Evolutionary conservation across 2,329 filamentous ascomycete genomes (phyloP).

Genomic region (Cladophialophora carrionii): DNA sequence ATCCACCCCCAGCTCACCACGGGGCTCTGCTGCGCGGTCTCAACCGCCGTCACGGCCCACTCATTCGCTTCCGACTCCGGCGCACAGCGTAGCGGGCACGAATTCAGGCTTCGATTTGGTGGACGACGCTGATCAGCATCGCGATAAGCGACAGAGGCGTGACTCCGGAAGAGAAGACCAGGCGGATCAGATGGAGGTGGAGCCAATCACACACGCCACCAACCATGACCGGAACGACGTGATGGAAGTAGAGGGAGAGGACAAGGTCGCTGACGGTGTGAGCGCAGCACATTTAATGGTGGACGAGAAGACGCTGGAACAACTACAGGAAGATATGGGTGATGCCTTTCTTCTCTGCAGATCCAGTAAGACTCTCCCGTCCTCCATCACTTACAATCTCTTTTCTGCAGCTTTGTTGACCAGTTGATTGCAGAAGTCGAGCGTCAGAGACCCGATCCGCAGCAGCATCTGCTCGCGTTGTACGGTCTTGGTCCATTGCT

Average conservation of each 20-base stretch:
- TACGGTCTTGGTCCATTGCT: slow-evolving; percentile 62
- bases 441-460: slow-evolving; percentile 59
- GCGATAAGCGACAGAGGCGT: slow-evolving; percentile 36
- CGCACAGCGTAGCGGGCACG: slow-evolving; percentile 49
- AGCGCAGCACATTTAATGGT: slow-evolving; percentile 8
- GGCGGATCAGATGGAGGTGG: slow-evolving; percentile 33
- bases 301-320: slow-evolving; percentile 45
- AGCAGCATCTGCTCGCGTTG: slow-evolving; percentile 62
- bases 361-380: slow-evolving; percentile 55
- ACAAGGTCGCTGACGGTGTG: slow-evolving; percentile 7
- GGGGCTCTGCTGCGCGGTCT: slow-evolving; percentile 48
- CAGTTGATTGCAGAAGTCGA: slow-evolving; percentile 48
- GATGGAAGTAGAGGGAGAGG: slow-evolving; percentile 22
- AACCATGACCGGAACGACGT: slow-evolving; percentile 37
- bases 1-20: slow-evolving; percentile 49
- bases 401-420: slow-evolving; percentile 48
- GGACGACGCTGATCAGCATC: slow-evolving; percentile 40
- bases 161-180: slow-evolving; percentile 22
- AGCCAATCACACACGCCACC: slow-evolving; percentile 26
- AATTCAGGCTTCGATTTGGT: slow-evolving; percentile 43
- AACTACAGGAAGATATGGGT: slow-evolving; percentile 52
- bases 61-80: slow-evolving; percentile 52
- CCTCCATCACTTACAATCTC: slow-evolving; percentile 42
- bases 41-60: slow-evolving; percentile 46
- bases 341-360: slow-evolving; percentile 55